These are phyloP conservation scores for Penicillium tannophilum DNA, from an alignment of 495 filamentous ascomycete genomes.

Conservation along the genomic window DNA sequence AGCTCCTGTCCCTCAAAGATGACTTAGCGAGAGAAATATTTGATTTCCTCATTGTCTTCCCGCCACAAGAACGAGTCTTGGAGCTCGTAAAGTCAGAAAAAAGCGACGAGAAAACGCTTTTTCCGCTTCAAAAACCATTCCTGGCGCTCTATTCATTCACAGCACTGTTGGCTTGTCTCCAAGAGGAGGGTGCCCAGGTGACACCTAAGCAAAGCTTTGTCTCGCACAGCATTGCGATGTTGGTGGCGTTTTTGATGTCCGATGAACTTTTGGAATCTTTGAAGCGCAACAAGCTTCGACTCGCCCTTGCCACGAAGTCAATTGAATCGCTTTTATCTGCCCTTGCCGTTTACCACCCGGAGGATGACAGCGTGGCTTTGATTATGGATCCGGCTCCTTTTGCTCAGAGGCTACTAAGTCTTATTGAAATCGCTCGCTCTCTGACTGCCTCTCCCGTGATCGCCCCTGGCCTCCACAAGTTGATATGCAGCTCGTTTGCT, in stretches of 20 bases:
- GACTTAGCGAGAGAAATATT: conserved; percentile 72
- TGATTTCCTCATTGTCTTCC: conserved; percentile 72
- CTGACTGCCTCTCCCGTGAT: conserved; percentile 6
- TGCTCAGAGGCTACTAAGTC: conserved; percentile 31
- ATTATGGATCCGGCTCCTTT: conserved; percentile 27
- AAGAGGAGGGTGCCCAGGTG: conserved; percentile 37
- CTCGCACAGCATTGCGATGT: conserved; percentile 43
- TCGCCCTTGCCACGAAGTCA: conserved; percentile 35
- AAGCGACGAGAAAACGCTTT: conserved; percentile 57
- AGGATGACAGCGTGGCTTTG: conserved; percentile 13
- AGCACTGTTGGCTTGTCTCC: conserved; percentile 56
- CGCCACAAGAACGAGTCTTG: conserved; percentile 64
- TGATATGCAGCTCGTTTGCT: conserved; percentile 59
- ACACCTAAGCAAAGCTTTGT: conserved; percentile 41
- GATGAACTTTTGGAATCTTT: conserved; percentile 32
- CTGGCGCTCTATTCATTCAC: conserved; percentile 74
- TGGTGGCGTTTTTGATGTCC: conserved; percentile 44
- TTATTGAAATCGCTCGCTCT: conserved; percentile 35
- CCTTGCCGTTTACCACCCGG: conserved; percentile 23
- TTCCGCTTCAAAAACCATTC: conserved; percentile 70
- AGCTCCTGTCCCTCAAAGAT: conserved; percentile 75
- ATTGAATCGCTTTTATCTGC: conserved; percentile 42
- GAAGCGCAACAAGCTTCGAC: conserved; percentile 20
- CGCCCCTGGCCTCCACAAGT: conserved; percentile 30
- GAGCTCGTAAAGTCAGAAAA: conserved; percentile 57